These are phyloP conservation scores for Eryngium alpinum DNA, from an alignment of 140 eudicot species.

Conservation along the genomic window DNA sequence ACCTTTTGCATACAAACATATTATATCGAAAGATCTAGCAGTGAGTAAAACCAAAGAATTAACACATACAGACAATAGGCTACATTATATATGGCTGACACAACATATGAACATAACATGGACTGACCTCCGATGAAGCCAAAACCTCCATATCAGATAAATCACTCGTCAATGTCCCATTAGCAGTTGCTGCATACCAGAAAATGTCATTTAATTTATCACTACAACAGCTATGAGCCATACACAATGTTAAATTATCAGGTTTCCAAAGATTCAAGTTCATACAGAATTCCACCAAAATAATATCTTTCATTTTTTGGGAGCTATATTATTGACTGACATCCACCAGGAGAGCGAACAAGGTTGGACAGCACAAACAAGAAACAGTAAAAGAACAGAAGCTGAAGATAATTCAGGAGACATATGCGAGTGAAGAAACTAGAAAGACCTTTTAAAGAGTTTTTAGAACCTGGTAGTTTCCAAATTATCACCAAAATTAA, in stretches of 20 bases:
- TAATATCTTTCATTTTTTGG: neutral
- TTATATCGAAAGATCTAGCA: neutral
- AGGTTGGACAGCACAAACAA: neutral
- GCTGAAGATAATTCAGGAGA: neutral
- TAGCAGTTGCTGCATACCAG: slow-evolving; percentile 33
- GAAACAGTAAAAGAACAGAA: neutral
- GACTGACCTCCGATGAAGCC: slow-evolving; percentile 42
- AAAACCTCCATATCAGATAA: slow-evolving; percentile 33
- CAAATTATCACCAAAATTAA: too few relatives aligned
- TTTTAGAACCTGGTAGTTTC: too few relatives aligned
- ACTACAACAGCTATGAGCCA: neutral
- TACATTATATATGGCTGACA: neutral
- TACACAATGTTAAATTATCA: neutral
- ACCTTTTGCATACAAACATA: neutral
- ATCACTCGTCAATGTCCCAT: slow-evolving; percentile 35
- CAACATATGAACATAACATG: neutral
- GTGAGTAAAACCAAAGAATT: neutral
- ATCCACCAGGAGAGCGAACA: neutral
- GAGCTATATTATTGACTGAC: neutral
- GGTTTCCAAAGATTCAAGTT: neutral
- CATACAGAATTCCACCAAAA: neutral
- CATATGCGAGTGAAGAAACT: neutral
- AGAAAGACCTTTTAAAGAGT: too few relatives aligned
- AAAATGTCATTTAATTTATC: neutral
- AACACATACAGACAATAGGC: neutral